These are phyloP conservation scores for Trametes pubescens DNA, from an alignment of 1,284 basidiomycete species.

Conservation along the genomic window DNA sequence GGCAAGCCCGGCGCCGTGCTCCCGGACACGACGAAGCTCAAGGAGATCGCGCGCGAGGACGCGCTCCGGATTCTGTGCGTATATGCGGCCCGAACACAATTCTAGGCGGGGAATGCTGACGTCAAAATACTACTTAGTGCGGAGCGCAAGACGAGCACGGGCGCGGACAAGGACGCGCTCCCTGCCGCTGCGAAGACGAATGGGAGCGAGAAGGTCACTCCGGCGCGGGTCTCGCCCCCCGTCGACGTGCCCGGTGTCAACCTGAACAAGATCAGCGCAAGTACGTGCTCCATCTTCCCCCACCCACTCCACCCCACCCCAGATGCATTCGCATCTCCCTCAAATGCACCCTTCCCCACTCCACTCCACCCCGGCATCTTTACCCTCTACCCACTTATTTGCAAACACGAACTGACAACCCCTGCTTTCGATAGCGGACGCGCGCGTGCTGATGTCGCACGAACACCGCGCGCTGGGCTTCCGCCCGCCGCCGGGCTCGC, in stretches of 20 bases:
- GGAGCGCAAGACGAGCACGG: slow-evolving; percentile 34
- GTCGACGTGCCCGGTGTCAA: slow-evolving; percentile 34
- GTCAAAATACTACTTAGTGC: slow-evolving; percentile 26
- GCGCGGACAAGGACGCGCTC: slow-evolving; percentile 20
- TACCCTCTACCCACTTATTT: neutral
- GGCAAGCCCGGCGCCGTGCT: slow-evolving; percentile 28
- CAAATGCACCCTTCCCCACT: neutral
- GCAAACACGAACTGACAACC: neutral
- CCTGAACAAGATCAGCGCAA: slow-evolving; percentile 37
- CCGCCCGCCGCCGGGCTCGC: slow-evolving; percentile 43
- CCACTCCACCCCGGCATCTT: neutral
- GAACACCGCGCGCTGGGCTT: slow-evolving; percentile 46
- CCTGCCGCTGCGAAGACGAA: slow-evolving; percentile 16
- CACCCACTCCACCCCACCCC: neutral
- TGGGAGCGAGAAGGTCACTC: slow-evolving; percentile 19
- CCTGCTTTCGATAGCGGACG: slow-evolving; percentile 32
- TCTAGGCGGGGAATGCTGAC: neutral
- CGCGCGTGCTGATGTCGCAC: slow-evolving; percentile 43
- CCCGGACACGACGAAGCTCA: slow-evolving; percentile 36
- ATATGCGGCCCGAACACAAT: too few relatives aligned
- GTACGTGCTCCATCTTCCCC: slow-evolving; percentile 18
- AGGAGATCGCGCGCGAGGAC: slow-evolving; percentile 42
- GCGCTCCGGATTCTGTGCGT: slow-evolving; percentile 39
- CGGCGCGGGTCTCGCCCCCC: slow-evolving; percentile 22
- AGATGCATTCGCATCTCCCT: too few relatives aligned